These are phyloP conservation scores for Symbiodinium pilosum DNA, from an alignment of 73 alveolate genomes.

Conservation along the genomic window DNA sequence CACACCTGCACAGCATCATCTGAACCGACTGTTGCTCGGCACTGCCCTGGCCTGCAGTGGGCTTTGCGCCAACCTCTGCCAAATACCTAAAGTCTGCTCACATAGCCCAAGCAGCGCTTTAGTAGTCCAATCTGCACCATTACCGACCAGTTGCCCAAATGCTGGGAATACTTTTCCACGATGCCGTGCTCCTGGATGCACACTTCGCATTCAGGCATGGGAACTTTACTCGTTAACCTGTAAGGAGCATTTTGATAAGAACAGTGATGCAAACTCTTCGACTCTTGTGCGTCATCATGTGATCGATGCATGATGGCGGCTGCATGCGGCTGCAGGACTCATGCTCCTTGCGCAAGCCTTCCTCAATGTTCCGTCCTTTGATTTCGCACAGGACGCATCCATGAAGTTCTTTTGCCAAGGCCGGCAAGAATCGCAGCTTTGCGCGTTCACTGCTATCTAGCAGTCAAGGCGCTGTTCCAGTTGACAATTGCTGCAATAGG, in stretches of 20 bases:
- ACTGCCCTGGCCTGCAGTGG: slow-evolving; percentile 14
- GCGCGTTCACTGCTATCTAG: no score
- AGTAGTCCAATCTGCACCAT: neutral
- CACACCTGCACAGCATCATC: neutral
- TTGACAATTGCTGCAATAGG: neutral
- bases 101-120: no score
- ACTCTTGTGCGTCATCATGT: no score
- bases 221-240: no score
- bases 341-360: neutral
- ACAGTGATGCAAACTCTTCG: no score
- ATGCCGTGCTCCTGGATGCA: slow-evolving; percentile 9
- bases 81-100: neutral
- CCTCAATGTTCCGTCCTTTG: neutral
- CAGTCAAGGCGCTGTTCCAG: neutral
- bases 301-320: no score
- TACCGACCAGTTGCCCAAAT: neutral
- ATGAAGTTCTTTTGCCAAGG: no score
- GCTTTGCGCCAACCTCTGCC: slow-evolving; percentile 41
- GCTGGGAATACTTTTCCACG: neutral
- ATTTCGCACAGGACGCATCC: neutral
- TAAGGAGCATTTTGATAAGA: no score
- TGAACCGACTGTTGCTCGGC: no score
- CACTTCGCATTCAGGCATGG: neutral
- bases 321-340: neutral
- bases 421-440: no score